These are phyloP conservation scores for Phyllosticta ampelicida DNA, from an alignment of 2,329 filamentous ascomycete species.

Conservation along the genomic window DNA sequence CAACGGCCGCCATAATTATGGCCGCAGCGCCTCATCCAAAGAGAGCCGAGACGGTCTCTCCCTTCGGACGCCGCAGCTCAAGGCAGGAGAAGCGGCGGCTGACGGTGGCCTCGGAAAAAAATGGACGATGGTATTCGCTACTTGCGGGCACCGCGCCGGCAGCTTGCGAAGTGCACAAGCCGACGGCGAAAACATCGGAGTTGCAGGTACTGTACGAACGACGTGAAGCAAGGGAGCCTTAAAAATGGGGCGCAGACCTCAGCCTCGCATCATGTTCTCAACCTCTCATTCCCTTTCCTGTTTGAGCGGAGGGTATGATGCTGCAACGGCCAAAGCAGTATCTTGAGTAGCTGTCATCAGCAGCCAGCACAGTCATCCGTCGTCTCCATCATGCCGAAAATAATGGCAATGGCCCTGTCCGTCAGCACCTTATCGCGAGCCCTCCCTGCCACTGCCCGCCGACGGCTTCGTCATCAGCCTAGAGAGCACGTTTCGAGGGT, in stretches of 20 bases:
- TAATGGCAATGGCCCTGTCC: conserved; percentile 6
- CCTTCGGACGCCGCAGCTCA: neutral
- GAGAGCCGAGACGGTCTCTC: neutral
- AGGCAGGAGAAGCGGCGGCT: neutral
- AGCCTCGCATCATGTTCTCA: neutral
- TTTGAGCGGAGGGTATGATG: neutral
- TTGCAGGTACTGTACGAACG: neutral
- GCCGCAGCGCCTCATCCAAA: neutral
- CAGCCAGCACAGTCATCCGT: conserved; percentile 6
- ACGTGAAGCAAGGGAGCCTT: neutral
- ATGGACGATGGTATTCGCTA: neutral
- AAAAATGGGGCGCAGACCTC: neutral
- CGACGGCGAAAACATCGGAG: neutral
- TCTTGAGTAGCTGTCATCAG: neutral
- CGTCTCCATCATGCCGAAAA: conserved; percentile 6
- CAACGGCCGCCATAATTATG: neutral
- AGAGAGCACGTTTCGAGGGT: neutral
- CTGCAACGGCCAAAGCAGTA: neutral
- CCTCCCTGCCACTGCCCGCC: neutral
- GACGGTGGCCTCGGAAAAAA: neutral
- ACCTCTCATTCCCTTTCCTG: neutral
- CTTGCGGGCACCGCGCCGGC: neutral
- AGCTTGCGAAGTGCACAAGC: neutral
- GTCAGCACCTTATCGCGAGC: conserved; percentile 9
- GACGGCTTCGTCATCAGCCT: neutral